Evolutionary conservation across 176 grass and related monocot genomes (phyloP), one percentile per base, ranked within the genome.

Genomic region (Neostapfia colusana): DNA sequence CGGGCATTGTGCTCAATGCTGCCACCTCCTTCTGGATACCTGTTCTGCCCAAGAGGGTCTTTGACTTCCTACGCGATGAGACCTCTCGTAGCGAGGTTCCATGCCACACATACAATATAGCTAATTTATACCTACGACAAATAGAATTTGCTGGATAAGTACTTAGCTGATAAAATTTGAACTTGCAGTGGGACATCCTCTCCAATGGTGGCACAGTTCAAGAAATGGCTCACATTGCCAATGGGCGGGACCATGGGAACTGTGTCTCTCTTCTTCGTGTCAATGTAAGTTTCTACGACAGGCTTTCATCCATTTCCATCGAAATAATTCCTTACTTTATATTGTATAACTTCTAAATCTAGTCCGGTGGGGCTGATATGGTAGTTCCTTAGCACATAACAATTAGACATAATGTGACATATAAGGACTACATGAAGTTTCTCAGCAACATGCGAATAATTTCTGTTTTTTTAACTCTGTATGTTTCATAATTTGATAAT

Each of bases 151-250:
- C 43, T 1, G 21, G 17, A 34, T 20, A 43, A 54, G 1, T 13
- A 8, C 17, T 42, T 72, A 25, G 18, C 67, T 72, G 41, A 9
- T n/a, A 13, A 36, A 20, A 24, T 59, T 15, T 86, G 8, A 23
- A 23, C 17, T 23, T 57, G 72, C 84, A 97, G 95, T 97, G 91
- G 95, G 91, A 97, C 67, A 93, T 93, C 39, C 95, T 97, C 28
- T 97, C 91, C 12, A 97, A 93, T 25, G 91, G 95, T 14, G 95
- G 95, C 4, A 67, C 81, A 11, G 95, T 97, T 66, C 95, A 93
- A 70, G 95, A 97, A 76, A 97, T 93, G 89, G 95, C 95, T 44
- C 95, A 97, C 57, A 90, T 97, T n/a, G 91, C 95, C 26, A 97
- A 97, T 25, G 95, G 95, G 49, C 88, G 82, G 13, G 95, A 97